These are phyloP conservation scores for Metahyphopichia silvanorum DNA, from an alignment of 805 yeast genomes.

Conservation along the genomic window DNA sequence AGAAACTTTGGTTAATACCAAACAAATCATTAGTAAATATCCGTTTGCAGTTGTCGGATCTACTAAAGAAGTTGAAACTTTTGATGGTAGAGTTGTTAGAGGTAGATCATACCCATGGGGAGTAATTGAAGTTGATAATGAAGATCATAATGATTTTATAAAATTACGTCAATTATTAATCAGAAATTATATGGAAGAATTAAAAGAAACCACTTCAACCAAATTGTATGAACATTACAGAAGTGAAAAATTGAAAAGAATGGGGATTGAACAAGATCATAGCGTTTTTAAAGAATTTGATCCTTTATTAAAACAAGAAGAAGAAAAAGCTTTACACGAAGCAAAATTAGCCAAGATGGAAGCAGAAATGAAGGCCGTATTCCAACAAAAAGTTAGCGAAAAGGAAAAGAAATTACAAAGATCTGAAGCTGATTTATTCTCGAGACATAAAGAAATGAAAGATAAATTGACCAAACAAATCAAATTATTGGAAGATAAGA, in stretches of 20 bases:
- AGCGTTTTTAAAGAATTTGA: constrained; percentile 93
- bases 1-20: constrained; percentile 66
- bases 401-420: constrained; percentile 96
- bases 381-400: constrained; percentile 93
- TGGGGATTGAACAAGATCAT: constrained; percentile 92
- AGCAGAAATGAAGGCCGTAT: constrained; percentile 92
- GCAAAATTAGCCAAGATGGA: constrained; percentile 93
- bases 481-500: constrained; percentile 86
- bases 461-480: constrained; percentile 88
- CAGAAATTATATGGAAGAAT: constrained; percentile 89
- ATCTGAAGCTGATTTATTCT: constrained; percentile 93
- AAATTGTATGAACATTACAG: constrained; percentile 85
- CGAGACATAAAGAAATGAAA: constrained; percentile 96
- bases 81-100: constrained; percentile 78
- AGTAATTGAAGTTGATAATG: constrained; percentile 90
- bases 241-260: constrained; percentile 67
- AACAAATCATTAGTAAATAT: constrained; percentile 62
- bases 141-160: constrained; percentile 88
- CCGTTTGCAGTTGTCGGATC: constrained; percentile 98
- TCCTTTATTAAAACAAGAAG: constrained; percentile 88
- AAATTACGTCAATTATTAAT: constrained; percentile 84
- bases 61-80: constrained; percentile 60
- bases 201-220: constrained; percentile 79
- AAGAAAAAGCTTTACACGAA: constrained; percentile 89
- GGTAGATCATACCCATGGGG: constrained; percentile 99